Conservation (phyloP, 306 rosid species). For the Malus sylvestris region DNA sequence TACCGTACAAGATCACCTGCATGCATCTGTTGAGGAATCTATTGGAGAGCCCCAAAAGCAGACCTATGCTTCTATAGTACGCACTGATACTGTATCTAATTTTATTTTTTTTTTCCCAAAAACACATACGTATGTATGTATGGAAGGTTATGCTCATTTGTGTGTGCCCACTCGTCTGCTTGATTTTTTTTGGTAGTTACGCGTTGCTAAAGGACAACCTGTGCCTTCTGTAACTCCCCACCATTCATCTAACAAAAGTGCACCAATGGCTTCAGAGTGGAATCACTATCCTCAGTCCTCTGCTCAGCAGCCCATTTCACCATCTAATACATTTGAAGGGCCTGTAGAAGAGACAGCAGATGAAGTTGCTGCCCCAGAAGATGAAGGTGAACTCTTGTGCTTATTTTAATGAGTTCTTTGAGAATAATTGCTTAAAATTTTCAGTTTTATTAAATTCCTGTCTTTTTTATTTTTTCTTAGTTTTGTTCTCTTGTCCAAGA, state of each 20-base stretch:
- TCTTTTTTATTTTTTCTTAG: not conserved
- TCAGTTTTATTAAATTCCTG: not conserved
- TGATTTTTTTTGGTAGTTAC: slow-evolving; percentile 49
- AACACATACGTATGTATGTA: not conserved
- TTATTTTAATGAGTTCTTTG: not conserved
- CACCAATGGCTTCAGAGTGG: slow-evolving; percentile 33
- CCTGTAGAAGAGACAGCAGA: slow-evolving; percentile 31
- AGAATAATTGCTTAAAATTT: not conserved
- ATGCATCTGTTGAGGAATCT: slow-evolving; percentile 64
- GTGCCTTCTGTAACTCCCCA: slow-evolving; percentile 26
- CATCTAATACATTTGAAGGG: slow-evolving; percentile 25
- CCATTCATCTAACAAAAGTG: slow-evolving; percentile 25
- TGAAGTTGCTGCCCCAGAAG: slow-evolving; percentile 26
- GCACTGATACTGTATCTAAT: slow-evolving; percentile 21
- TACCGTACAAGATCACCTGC: slow-evolving; percentile 47
- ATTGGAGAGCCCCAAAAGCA: slow-evolving; percentile 89
- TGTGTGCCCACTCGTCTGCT: slow-evolving; percentile 19
- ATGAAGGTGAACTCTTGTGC: slow-evolving; percentile 35
- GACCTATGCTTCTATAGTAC: slow-evolving; percentile 94
- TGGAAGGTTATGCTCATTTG: not conserved
- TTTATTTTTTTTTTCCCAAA: not conserved
- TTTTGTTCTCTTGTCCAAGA: not conserved
- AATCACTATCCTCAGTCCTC: slow-evolving; percentile 22
- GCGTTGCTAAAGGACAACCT: slow-evolving; percentile 68
- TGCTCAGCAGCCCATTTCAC: slow-evolving; percentile 21